Base-by-base conservation (phyloP, 208 protist genomes). In the Acanthamoeba culbertsoni region DNA sequence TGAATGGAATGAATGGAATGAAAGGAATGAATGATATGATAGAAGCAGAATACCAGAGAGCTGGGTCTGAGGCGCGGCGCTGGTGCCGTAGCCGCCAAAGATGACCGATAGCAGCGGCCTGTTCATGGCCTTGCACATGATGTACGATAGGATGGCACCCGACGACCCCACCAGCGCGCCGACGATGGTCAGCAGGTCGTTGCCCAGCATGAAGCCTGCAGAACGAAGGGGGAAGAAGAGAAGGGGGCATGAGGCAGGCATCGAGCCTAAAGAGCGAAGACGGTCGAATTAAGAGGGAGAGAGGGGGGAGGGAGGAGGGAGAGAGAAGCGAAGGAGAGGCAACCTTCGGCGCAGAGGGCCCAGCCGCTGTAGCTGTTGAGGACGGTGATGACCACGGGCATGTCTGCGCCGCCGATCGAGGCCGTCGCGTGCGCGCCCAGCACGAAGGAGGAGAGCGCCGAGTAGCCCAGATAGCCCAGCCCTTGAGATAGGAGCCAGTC, bases 111-210 rank as follows among this genome's bases (percentile, higher is more conserved):
- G 26, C 6, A 98, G 63, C 1, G 94, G 95, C 51, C 98, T 82
- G 95, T 98, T 99, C 98, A 99, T 99, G 23, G 97, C 98, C 53
- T 75, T 53, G 95, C 98, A 99, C 98, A 99, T 99, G 75, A 99
- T 97, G 63, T 99, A 97, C 12, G 97, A 97, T 0, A 99, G 95
- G 94, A 99, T 98, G 8, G 97, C 98, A 73, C 98, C 98, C 31
- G 95, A 97, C 4, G 93, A 96, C n/a, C 98, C 98, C 48, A 99
- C 97, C 7, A 99, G 94, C 0, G 98, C 96, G 68, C 98, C 98
- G 43, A 98, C 96, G 51, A 98, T 97, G 33, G 96, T 98, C 23
- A 99, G 90, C 10, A 98, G 75, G 51, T 95, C 46, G 82, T 98
- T 97, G 28, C 97, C 84, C 23, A 98, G 84, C 95, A 98, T 98